Base-by-base conservation (phyloP, 768 basidiomycete genomes). In the Lentinula sp. region DNA sequence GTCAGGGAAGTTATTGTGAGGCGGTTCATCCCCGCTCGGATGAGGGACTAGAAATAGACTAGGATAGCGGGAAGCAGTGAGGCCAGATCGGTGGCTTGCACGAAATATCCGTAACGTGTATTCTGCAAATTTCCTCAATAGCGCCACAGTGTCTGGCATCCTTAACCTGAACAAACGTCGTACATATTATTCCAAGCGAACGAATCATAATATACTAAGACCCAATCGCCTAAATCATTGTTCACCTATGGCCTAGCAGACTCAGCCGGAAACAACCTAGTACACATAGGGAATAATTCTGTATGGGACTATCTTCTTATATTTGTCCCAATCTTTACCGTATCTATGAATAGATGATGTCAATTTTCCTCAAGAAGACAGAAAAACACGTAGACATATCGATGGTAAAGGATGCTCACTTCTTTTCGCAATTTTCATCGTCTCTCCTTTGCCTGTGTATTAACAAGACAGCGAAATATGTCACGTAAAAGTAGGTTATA, bases 401-500 rank as follows among this genome's bases (percentile, higher is more conserved):
- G 61, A 0, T 28, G 28, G 28, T 3, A 10, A 18, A 21, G 23
- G 15, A 16, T 21, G 74, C 87, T 64, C 65, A 91, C 93, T 98
- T 98, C 68, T 86, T 83, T 70, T 84, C 79, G 72, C 97, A 99
- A 28, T 86, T 84, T 70, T 95, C 94, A 64, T 98, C 95, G 70
- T 99, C 97, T 37, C 97, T 83, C 61, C 75, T 78, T 73, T 98
- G 93, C 61, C 97, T 80, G 74, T 98, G 97, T 37, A 94, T 78
- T 62, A 99, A 87, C 28, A 99, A 83, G 39, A 97, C 83, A 3
- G 83, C 78, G 67, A 99, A 98, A 77, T 97, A 98, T 62, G 79
- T 69, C 32, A 91, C 84, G 69, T 98, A 98, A 78, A 95, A 99
- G 77, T 98, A 95, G 5, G 97, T 95, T 70, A 98, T 84, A 23